Conservation (phyloP, 176 grass and related monocot species). For the Typha latifolia region DNA sequence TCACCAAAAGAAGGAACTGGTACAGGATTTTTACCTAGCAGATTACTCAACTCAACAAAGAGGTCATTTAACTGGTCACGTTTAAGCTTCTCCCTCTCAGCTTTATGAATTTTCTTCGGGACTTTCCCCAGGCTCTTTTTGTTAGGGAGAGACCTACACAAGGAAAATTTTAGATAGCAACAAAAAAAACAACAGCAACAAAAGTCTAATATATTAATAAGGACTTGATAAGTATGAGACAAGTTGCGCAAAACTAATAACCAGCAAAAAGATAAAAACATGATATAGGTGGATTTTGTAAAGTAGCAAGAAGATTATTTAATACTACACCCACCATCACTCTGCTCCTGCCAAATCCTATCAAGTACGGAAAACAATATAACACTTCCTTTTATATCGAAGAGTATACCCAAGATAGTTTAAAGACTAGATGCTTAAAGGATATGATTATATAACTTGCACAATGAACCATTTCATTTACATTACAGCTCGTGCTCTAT, state of each 20-base stretch:
- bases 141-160: conserved; percentile 29
- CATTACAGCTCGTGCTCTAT: too few species aligned
- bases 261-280: not conserved
- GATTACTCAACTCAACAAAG: conserved; percentile 54
- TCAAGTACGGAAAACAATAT: too few species aligned
- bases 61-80: conserved; percentile 74
- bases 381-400: too few species aligned
- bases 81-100: conserved; percentile 73
- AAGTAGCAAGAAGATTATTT: not conserved
- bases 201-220: not conserved
- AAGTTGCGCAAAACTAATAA: not conserved
- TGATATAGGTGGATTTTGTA: not conserved
- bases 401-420: too few species aligned
- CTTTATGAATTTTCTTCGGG: conserved; percentile 73
- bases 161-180: conserved; percentile 18
- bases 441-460: too few species aligned
- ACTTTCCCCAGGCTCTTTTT: conserved; percentile 37
- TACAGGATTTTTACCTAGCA: conserved; percentile 43
- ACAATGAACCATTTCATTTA: too few species aligned
- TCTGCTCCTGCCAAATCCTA: too few species aligned
- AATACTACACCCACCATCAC: too few species aligned
- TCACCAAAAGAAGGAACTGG: not conserved
- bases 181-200: not conserved
- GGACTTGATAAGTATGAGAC: not conserved
- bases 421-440: too few species aligned